Evolutionary conservation across 2,329 filamentous ascomycete species (phyloP).

Genomic region (Colletotrichum coccodes): DNA sequence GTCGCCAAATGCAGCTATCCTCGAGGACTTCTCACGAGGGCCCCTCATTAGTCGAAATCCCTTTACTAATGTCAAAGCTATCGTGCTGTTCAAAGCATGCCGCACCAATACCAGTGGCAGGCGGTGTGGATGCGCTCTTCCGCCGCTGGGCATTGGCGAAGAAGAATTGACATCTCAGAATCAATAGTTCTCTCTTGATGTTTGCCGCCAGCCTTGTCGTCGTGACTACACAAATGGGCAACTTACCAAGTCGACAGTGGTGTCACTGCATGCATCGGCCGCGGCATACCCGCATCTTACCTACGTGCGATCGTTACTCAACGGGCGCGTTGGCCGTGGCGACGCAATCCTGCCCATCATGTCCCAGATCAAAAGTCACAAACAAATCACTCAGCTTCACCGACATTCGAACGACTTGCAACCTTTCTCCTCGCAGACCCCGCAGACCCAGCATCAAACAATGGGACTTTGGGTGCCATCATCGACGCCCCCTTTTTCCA

Average conservation of each 20-base stretch:
- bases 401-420: slow-evolving; percentile 1
- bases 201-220: slow-evolving; percentile 12
- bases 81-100: background rate
- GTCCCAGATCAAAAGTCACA: background rate
- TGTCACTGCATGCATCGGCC: slow-evolving; percentile 1
- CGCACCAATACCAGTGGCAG: background rate
- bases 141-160: background rate
- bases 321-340: slow-evolving; percentile 9
- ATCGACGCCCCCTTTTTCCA: slow-evolving; percentile 16
- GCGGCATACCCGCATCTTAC: slow-evolving; percentile 1
- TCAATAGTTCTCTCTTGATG: background rate
- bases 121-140: background rate
- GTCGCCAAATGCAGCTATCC: slow-evolving; percentile 12
- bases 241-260: background rate
- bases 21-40: background rate
- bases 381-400: slow-evolving; percentile 14
- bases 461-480: slow-evolving; percentile 7
- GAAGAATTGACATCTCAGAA: background rate
- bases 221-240: background rate
- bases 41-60: background rate
- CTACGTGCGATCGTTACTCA: slow-evolving; percentile 9
- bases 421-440: slow-evolving; percentile 2
- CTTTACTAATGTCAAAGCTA: background rate
- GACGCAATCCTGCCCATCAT: background rate
- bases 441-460: slow-evolving; percentile 4